A percentile compares a stretch with the other conserved stretches of the same genome.
phyloP scores from a whole-genome alignment of 352 stramenopile species.

The Phytophthora fragariae region DNA sequence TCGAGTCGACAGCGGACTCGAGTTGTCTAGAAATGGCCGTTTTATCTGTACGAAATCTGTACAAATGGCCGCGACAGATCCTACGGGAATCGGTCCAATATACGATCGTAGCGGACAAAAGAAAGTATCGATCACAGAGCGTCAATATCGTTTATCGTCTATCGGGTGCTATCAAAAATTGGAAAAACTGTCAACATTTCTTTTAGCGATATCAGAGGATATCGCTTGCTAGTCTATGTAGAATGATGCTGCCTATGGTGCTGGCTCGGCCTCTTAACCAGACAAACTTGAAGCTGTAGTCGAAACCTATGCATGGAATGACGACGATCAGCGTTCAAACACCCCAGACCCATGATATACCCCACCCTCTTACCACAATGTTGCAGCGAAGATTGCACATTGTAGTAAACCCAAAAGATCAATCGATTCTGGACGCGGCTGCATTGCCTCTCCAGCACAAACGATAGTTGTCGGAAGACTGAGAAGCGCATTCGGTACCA shows the following conservation, averaged over 20 bases:
- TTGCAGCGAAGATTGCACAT: slow-evolving; percentile 32
- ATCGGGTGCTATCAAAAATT: too few species aligned
- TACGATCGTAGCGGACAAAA: too few species aligned
- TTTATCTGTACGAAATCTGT: too few species aligned
- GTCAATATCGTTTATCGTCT: too few species aligned
- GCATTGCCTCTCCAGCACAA: slow-evolving; percentile 45
- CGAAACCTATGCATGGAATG: background rate
- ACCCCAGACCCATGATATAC: background rate
- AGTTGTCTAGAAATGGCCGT: too few species aligned
- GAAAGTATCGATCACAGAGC: too few species aligned
- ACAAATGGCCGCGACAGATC: too few species aligned
- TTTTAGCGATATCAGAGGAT: too few species aligned
- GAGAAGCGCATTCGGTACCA: slow-evolving; percentile 33
- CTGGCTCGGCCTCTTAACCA: slow-evolving; percentile 21
- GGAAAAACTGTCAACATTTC: too few species aligned
- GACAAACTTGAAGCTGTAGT: slow-evolving; percentile 17
- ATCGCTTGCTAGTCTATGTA: background rate
- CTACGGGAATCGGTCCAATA: too few species aligned
- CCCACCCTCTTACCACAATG: slow-evolving; percentile 32
- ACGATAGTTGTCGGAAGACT: slow-evolving; percentile 37
- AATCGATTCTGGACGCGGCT: slow-evolving; percentile 41
- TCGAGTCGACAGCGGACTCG: too few species aligned
- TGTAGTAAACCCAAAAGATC: slow-evolving; percentile 46
- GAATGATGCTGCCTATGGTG: background rate
- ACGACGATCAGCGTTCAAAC: background rate